Base-by-base conservation (phyloP, 768 basidiomycete species). In the Rubroboletus satanas region DNA sequence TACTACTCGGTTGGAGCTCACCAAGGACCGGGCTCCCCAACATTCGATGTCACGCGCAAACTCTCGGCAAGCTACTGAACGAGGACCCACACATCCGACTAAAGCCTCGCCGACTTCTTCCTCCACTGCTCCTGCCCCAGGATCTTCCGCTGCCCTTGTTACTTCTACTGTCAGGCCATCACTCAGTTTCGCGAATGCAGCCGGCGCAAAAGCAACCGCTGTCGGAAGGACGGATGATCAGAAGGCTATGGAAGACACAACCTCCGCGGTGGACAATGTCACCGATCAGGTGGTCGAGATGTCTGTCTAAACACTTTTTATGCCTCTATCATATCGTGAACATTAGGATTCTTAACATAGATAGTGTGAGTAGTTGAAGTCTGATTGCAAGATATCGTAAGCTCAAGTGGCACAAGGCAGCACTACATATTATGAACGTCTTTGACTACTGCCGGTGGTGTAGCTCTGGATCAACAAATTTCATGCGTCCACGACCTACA, bases 141-240 rank as follows among this genome's bases (percentile, higher is more conserved):
- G 54, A 65, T 64, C 54, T 60, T 69, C 38, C 5, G 59, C 75
- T 5, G 49, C 67, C 21, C 70, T 70, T 41, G 60, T 75, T 38
- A 61, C 73, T 17, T 67, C 71, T 9, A 77, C 83, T 45, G 82
- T 92, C 14, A 79, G 89, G 51, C 85, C 90, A 0, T 77, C 80
- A 5, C 76, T 93, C 60, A 93, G 90, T 66, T 95, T 95, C 62
- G 91, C 92, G 0, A 86, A 78, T 51, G 92, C 85, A 37, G 88
- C 88, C 1, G 78, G 81, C 15, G 61, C 62, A 18, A 73, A 63
- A 56, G 54, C 53, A 28, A 51, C 61, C 23, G 41, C 56, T 45
- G 52, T 45, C 0, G 56, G 6, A 39, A 64, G 54, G 38, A 61
- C 57, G 41, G 62, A 69, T 23, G 63, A 63, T 35, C 48, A 59